Evolutionary conservation across 805 yeast genomes (phyloP), one percentile per base, ranked within the genome.

Genomic region (Spathaspora passalidarum): DNA sequence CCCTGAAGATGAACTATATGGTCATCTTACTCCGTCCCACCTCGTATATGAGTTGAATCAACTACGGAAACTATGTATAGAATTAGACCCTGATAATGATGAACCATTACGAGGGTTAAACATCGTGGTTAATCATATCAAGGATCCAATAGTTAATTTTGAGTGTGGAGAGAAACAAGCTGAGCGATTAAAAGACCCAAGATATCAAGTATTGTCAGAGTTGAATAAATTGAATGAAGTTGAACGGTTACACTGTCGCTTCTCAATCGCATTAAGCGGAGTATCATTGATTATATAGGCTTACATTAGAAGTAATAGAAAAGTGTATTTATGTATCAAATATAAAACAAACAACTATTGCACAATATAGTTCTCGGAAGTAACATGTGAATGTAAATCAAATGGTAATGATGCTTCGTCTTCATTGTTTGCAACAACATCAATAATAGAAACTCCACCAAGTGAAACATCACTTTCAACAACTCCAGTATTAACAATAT

Each of bases 21-120:
- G 97, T 2, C 97, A 90, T 64, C 59, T 90, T 63, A 82, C 86
- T 10, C 96, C 97, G 3, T 54, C 61, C 2, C 75, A 76, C 52
- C 62, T 90, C 22, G 72, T 86, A 10, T 57, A 65, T 5, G 96
- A 88, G 56, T 65, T 91, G 20, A 40, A 42, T 13, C 50, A 47
- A 21, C 56, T 71, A 5, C 50, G 55, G 22, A 10, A 36, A 23
- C 52, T 51, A 45, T 53, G 62, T 48, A 18, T 43, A 43, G 43
- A 49, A 23, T 23, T 49, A 20, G 37, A 50, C 8, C 42, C 58
- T 14, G 38, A 38, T 2, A 42, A 29, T 2, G 49, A 56, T 10
- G 45, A 53, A n/a, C 75, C 79, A 2, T 65, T 82, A 32, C 49
- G 59, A 21, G 73, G 68, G 1, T 57, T 81, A 11, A 68, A 75